Percentiles rank a stretch among this genome's conserved stretches.
These are phyloP conservation scores for Panaeolus cyanescens DNA, from an alignment of 768 basidiomycete genomes.

Conservation along the genomic window DNA sequence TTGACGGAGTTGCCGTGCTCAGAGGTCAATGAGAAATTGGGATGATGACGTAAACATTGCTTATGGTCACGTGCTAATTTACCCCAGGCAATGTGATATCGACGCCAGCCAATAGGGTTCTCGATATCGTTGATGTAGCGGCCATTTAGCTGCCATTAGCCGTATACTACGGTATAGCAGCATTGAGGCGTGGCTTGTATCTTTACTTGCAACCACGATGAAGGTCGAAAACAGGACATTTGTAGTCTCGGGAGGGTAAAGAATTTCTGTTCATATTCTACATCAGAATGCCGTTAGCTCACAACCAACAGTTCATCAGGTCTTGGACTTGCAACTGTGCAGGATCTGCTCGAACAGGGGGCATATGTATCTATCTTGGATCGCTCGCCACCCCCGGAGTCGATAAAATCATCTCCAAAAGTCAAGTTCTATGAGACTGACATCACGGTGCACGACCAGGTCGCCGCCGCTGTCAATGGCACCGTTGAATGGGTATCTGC, in stretches of 20 bases:
- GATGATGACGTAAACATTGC: background rate
- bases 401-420: conserved; percentile 19
- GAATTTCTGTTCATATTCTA: conserved; percentile 11
- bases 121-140: background rate
- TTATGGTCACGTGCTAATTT: background rate
- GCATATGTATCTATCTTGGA: conserved; percentile 58
- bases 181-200: no score
- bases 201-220: conserved; percentile 30
- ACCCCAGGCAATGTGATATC: conserved; percentile 3
- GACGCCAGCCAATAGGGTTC: background rate
- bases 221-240: conserved; percentile 55
- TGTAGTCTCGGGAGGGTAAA: conserved; percentile 57
- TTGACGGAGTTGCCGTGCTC: background rate
- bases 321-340: conserved; percentile 54
- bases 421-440: conserved; percentile 44
- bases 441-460: conserved; percentile 36
- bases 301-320: conserved; percentile 48
- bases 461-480: conserved; percentile 38
- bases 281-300: background rate
- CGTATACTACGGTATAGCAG: background rate
- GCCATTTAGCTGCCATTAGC: background rate
- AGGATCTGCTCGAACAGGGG: conserved; percentile 41
- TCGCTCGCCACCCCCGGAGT: conserved; percentile 36
- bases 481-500: conserved; percentile 41
- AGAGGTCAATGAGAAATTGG: background rate